Base-by-base conservation (phyloP, 768 basidiomycete genomes). In the Crepidotus variabilis region DNA sequence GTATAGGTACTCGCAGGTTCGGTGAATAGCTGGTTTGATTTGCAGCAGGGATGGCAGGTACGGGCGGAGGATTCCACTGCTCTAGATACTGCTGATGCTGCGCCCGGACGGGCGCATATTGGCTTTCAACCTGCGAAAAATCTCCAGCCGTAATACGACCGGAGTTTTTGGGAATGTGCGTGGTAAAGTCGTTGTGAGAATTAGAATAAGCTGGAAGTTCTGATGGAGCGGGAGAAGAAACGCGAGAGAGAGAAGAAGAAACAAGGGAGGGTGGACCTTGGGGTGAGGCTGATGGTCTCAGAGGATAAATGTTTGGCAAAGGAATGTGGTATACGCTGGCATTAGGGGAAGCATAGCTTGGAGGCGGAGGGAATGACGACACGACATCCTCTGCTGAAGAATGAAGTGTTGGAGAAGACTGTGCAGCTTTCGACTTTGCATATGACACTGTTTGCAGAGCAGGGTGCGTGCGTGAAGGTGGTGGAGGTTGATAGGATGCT, bases 401-500 rank as follows among this genome's bases (percentile, higher is more conserved):
- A 36, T 21, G 28, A 39, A 45, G 16, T 2, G 39, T 53, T 13
- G 10, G 18, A 6, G 13, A 14, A 4, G 39, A 18, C 39, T 43
- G 18, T 16, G 36, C 23, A 6, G 0, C 36, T 24, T 22, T 28
- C 7, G 22, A 3, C 39, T 43, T 43, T 43, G 39, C 11, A 20
- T 22, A 51, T 18, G 55, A 46, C 10, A 43, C 18, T 21, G 61
- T 62, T 22, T 57, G 52, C 14, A 56, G 58, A 47, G 61, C 56
- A 61, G 58, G 59, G 22, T 54, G 47, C 18, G 60, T 52, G 32
- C 48, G 39, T 32, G 59, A 39, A 16, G 65, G 67, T n/a, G 67
- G 67, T 3, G 67, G 67, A 39, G 67, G 67, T 54, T 69, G 68
- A 61, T 69, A 69, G 14, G 65, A 64, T 1, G 68, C 68, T 50